A percentile compares a stretch with the other conserved stretches of the same genome.
Evolutionary conservation across 345 rosid genomes (phyloP).

Genomic region (Populus davidiana): DNA sequence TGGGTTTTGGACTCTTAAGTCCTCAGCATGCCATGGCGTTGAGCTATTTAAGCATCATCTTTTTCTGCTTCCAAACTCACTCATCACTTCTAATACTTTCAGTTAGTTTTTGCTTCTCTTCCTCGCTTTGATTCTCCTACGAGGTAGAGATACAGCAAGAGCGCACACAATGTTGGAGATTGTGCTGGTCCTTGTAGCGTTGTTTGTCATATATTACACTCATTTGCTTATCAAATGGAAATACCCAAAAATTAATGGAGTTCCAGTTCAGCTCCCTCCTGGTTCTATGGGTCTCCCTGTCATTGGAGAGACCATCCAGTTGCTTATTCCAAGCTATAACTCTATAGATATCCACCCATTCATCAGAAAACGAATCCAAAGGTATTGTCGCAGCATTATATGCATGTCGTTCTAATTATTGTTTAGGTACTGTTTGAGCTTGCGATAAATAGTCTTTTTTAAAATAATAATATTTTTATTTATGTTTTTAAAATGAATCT

Average conservation of each 20-base stretch:
- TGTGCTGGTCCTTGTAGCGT: not conserved
- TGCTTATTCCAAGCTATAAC: conserved; percentile 9
- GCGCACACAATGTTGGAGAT: not conserved
- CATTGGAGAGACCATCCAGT: conserved; percentile 12
- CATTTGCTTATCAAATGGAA: conserved; percentile 10
- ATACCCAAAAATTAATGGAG: conserved; percentile 12
- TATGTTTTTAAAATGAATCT: too few species aligned
- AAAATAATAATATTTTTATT: too few species aligned
- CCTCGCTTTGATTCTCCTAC: not conserved
- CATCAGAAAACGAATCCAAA: conserved; percentile 8
- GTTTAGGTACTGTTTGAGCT: too few species aligned
- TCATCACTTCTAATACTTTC: not conserved
- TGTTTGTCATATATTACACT: not conserved
- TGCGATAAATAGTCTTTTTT: too few species aligned
- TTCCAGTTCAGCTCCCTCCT: conserved; percentile 8
- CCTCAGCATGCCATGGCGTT: not conserved
- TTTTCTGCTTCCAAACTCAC: not conserved
- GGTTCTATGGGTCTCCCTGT: conserved; percentile 16
- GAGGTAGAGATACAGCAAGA: not conserved
- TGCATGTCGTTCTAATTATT: too few species aligned
- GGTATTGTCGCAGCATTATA: not conserved
- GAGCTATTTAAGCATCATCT: not conserved
- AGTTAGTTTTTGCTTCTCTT: not conserved
- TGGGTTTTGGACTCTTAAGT: not conserved
- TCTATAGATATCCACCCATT: conserved; percentile 12